Evolutionary conservation across 2,329 filamentous ascomycete species (phyloP).

Genomic region (Calonectria pauciramosa): DNA sequence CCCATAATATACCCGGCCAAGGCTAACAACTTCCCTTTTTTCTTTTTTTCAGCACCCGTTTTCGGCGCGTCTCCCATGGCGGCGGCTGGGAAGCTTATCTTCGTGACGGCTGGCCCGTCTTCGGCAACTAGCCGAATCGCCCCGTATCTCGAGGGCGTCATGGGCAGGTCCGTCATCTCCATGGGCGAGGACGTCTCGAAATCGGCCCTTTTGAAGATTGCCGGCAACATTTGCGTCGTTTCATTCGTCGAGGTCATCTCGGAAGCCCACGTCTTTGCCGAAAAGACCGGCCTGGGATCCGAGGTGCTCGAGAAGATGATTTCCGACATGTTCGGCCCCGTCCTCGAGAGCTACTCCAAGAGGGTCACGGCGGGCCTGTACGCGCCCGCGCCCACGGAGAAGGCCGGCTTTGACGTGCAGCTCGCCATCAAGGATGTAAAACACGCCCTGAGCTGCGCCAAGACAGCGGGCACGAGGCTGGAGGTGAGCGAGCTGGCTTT

Average conservation of each 20-base stretch:
- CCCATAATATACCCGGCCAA: no score
- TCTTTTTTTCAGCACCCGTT: conserved; percentile 48
- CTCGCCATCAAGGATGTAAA: conserved; percentile 25
- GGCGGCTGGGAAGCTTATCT: conserved; percentile 57
- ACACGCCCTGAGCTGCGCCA: conserved; percentile 19
- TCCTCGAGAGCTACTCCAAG: conserved; percentile 45
- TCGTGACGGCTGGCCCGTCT: conserved; percentile 55
- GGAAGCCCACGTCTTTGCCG: conserved; percentile 49
- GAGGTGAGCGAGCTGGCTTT: conserved; percentile 18
- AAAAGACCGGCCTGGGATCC: conserved; percentile 45
- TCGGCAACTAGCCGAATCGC: conserved; percentile 50
- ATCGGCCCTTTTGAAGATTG: conserved; percentile 58
- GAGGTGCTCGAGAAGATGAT: conserved; percentile 45
- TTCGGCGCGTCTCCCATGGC: conserved; percentile 59
- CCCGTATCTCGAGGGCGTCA: conserved; percentile 56
- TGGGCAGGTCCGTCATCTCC: conserved; percentile 55
- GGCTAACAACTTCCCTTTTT: neutral
- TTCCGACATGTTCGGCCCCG: conserved; percentile 46
- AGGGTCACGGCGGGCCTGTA: conserved; percentile 47
- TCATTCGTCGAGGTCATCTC: conserved; percentile 44
- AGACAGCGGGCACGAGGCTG: conserved; percentile 7
- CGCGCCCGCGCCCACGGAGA: conserved; percentile 28
- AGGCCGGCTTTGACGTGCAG: conserved; percentile 21
- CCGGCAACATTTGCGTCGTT: conserved; percentile 54
- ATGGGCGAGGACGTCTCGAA: conserved; percentile 57